Percentiles rank a stretch among this genome's conserved stretches.
These are phyloP conservation scores for Neurospora cerealis DNA, from an alignment of 495 filamentous ascomycete species.

Conservation along the genomic window DNA sequence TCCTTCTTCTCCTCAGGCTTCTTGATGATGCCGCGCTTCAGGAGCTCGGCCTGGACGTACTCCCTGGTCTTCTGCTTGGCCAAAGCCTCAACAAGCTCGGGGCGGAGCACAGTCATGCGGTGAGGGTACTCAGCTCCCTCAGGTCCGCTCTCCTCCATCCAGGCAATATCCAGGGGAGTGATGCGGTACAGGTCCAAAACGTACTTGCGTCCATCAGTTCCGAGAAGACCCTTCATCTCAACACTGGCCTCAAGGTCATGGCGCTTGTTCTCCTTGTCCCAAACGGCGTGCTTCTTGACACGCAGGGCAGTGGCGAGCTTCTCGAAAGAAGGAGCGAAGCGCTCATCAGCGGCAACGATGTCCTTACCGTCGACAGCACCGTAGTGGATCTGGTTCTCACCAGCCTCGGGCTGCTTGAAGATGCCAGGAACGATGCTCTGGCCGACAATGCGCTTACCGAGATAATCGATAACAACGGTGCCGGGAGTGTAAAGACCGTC, in stretches of 20 bases:
- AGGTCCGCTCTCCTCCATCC: slow-evolving; percentile 61
- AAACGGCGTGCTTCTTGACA: slow-evolving; percentile 92
- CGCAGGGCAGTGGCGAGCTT: slow-evolving; percentile 78
- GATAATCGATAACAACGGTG: slow-evolving; percentile 93
- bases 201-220: slow-evolving; percentile 96
- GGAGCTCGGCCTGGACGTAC: slow-evolving; percentile 68
- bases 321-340: slow-evolving; percentile 76
- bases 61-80: slow-evolving; percentile 78
- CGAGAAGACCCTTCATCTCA: slow-evolving; percentile 93
- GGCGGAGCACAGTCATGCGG: slow-evolving; percentile 83
- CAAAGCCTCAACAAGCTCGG: slow-evolving; percentile 79
- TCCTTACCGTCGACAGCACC: slow-evolving; percentile 97
- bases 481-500: slow-evolving; percentile 88
- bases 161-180: slow-evolving; percentile 81
- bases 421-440: slow-evolving; percentile 99
- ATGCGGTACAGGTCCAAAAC: slow-evolving; percentile 93
- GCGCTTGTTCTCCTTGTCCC: slow-evolving; percentile 89
- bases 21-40: slow-evolving; percentile 37
- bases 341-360: slow-evolving; percentile 77
- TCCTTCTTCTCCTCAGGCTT: slow-evolving; percentile 16
- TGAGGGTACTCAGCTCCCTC: slow-evolving; percentile 68
- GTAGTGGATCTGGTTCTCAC: slow-evolving; percentile 97
- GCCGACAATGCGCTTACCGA: slow-evolving; percentile 93
- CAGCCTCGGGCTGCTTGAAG: slow-evolving; percentile 95
- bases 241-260: slow-evolving; percentile 93